These are phyloP conservation scores for Trametes cubensis DNA, from an alignment of 768 basidiomycete genomes.

Conservation along the genomic window DNA sequence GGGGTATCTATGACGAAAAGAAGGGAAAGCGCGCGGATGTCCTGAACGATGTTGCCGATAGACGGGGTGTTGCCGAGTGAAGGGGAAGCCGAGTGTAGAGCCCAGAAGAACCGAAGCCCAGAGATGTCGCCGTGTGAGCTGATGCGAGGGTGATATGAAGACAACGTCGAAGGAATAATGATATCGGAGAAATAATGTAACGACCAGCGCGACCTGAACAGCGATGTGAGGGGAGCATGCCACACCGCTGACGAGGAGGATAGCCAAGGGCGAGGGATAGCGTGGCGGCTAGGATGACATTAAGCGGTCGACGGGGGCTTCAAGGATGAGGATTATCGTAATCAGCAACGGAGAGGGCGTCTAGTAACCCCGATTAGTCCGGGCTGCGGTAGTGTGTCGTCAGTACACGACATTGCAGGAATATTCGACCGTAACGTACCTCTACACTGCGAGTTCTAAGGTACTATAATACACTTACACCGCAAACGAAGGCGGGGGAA, in stretches of 20 bases:
- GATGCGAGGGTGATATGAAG: constrained; percentile 20
- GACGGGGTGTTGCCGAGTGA: constrained; percentile 32
- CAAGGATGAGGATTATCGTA: constrained; percentile 32
- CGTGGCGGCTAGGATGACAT: constrained; percentile 28
- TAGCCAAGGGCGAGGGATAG: constrained; percentile 28
- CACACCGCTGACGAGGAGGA: constrained; percentile 26
- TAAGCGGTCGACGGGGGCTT: constrained; percentile 36
- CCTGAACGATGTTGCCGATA: constrained; percentile 42
- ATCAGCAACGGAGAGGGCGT: constrained; percentile 33
- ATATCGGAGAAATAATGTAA: constrained; percentile 36
- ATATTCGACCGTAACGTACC: constrained; percentile 35
- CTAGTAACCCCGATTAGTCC: constrained; percentile 44
- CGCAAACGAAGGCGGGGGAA: constrained; percentile 67
- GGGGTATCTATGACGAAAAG: constrained; percentile 32
- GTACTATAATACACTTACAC: constrained; percentile 40
- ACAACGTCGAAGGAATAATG: constrained; percentile 49
- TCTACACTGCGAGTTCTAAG: constrained; percentile 42
- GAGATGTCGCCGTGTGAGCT: constrained; percentile 14
- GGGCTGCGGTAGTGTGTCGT: constrained; percentile 33
- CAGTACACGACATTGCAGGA: constrained; percentile 2
- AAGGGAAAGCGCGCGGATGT: constrained; percentile 32
- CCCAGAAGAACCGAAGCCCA: constrained; percentile 23
- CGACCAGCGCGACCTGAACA: constrained; percentile 15
- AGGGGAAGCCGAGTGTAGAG: constrained; percentile 25
- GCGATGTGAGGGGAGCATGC: constrained; percentile 13